A percentile compares a stretch with the other conserved stretches of the same genome.
Conservation (phyloP, 805 yeast species). For the Kuraishia floccosa region DNA sequence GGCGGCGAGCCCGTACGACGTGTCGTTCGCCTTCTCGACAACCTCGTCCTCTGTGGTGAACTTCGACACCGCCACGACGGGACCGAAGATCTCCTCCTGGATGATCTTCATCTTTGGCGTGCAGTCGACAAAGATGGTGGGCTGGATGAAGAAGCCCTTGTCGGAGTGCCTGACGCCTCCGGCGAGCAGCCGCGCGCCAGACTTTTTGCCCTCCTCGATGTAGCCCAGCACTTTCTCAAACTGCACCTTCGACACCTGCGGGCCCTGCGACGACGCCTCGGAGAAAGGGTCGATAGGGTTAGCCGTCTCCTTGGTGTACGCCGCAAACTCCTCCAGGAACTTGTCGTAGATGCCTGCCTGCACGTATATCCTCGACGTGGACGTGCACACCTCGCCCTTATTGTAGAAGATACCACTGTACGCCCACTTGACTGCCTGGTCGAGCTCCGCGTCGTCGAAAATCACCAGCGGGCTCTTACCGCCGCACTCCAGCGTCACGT, state of each 20-base stretch:
- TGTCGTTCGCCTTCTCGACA: slow-evolving; percentile 53
- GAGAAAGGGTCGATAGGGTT: slow-evolving; percentile 64
- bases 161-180: slow-evolving; percentile 43
- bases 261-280: slow-evolving; percentile 57
- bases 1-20: slow-evolving; percentile 74
- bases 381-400: slow-evolving; percentile 36
- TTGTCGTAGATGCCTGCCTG: slow-evolving; percentile 30
- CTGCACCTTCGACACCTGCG: slow-evolving; percentile 59
- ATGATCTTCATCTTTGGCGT: slow-evolving; percentile 53
- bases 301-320: slow-evolving; percentile 25
- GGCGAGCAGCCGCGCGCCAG: slow-evolving; percentile 56
- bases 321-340: slow-evolving; percentile 24
- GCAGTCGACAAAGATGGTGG: slow-evolving; percentile 69
- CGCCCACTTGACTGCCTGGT: slow-evolving; percentile 40
- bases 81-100: slow-evolving; percentile 81
- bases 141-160: slow-evolving; percentile 59
- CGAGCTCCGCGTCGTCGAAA: slow-evolving; percentile 41
- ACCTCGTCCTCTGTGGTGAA: slow-evolving; percentile 63
- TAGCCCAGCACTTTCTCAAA: slow-evolving; percentile 56
- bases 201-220: slow-evolving; percentile 53
- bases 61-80: slow-evolving; percentile 65
- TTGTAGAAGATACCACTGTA: slow-evolving; percentile 33
- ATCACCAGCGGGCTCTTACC: slow-evolving; percentile 46
- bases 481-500: slow-evolving; percentile 51
- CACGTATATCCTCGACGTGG: slow-evolving; percentile 32